Conservation (phyloP, 1,139 yeast genomes). For the Protomyces inouyei region DNA sequence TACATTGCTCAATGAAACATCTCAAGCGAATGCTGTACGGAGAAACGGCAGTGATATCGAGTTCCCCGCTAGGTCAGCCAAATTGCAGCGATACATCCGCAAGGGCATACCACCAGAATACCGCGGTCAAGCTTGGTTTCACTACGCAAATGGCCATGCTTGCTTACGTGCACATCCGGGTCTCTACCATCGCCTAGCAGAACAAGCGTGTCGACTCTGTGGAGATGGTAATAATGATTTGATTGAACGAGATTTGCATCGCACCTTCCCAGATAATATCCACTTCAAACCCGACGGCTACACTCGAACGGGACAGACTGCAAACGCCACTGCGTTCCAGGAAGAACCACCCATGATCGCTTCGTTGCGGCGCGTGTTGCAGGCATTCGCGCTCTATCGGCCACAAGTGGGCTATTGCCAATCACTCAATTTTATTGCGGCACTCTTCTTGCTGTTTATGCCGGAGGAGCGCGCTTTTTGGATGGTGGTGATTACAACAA, state of each 20-base stretch:
- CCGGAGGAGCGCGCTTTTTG: conserved; percentile 72
- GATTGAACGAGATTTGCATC: conserved; percentile 82
- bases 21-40: conserved; percentile 41
- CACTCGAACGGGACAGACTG: conserved; percentile 35
- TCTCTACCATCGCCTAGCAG: conserved; percentile 54
- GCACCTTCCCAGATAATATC: conserved; percentile 91
- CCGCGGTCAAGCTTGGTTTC: conserved; percentile 97
- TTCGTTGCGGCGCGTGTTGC: conserved; percentile 71
- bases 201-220: conserved; percentile 56
- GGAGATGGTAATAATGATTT: conserved; percentile 49
- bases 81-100: conserved; percentile 72
- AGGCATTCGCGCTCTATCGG: conserved; percentile 77
- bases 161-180: conserved; percentile 52
- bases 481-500: conserved; percentile 90
- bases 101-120: conserved; percentile 95
- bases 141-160: conserved; percentile 58
- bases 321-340: background rate
- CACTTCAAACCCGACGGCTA: conserved; percentile 50
- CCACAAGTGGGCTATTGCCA: conserved; percentile 96
- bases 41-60: conserved; percentile 37
- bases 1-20: conserved; percentile 51
- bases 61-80: conserved; percentile 81
- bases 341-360: conserved; percentile 61
- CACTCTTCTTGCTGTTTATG: conserved; percentile 72
- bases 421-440: conserved; percentile 85